Conservation (phyloP, 1,284 basidiomycete species). For the Ustilago tritici region DNA sequence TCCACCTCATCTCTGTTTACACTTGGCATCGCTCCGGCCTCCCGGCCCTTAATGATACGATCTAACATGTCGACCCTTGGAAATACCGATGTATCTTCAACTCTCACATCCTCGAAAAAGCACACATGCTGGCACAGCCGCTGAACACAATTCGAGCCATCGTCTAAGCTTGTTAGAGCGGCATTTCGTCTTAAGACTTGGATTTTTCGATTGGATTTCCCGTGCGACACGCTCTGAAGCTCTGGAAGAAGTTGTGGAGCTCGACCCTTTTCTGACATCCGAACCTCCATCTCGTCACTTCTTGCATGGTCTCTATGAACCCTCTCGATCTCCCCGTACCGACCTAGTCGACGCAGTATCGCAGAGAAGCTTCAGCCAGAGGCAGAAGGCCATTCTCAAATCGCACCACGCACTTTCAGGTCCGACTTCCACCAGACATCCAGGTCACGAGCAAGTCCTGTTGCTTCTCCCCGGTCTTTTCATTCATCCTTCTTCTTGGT, state of each 20-base stretch:
- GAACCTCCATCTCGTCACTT: background rate
- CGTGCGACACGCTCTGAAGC: background rate
- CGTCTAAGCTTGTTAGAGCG: background rate
- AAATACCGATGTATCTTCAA: background rate
- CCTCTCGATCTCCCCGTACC: background rate
- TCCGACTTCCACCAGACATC: too few relatives aligned
- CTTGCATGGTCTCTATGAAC: background rate
- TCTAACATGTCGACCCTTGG: background rate
- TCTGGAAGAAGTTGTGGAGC: slow-evolving; percentile 7
- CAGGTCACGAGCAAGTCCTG: too few relatives aligned
- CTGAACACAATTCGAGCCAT: background rate
- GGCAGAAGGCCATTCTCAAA: too few relatives aligned
- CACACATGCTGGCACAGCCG: background rate
- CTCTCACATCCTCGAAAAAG: background rate
- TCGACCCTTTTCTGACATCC: background rate
- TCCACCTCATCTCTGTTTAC: too few relatives aligned
- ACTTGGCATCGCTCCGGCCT: too few relatives aligned
- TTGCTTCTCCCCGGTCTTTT: too few relatives aligned
- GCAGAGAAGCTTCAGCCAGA: too few relatives aligned
- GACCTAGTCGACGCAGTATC: too few relatives aligned
- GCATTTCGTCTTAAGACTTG: background rate
- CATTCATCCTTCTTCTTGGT: too few relatives aligned
- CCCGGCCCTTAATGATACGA: too few relatives aligned
- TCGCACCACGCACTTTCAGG: too few relatives aligned
- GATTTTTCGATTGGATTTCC: background rate